Evolutionary conservation across 2,329 filamentous ascomycete species (phyloP), one percentile per base, ranked within the genome.

Genomic region (Diaporthe citrichinensis): DNA sequence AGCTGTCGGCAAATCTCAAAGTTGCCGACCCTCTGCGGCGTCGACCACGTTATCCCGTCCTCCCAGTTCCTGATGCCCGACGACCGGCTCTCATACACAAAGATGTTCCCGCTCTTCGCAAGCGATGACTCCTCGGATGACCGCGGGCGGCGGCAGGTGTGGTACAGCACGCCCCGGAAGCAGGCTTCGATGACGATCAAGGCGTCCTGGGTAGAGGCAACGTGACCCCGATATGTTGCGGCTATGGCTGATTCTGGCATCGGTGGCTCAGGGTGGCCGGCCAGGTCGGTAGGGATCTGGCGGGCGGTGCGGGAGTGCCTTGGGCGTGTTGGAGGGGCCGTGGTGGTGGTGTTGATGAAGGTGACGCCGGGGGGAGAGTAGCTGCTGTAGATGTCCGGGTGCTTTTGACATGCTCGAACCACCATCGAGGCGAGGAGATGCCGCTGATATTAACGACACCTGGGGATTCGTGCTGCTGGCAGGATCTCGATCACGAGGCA

Each of bases 231-330:
- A 31, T 69, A 68, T 58, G 72, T 74, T 28, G 62, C 53, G 62
- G 57, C 34, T 46, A 74, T 74, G 53, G 34, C 62, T 71, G 72
- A 28, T 44, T 74, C 72, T 74, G 72, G 72, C 72, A 74, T 74
- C 72, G 72, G 53, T 55, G 72, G 28, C 62, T 74, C 53, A 69
- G 25, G 49, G 53, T n/a, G 72, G 62, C 44, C 53, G 62, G 51
- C 51, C 53, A 53, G 65, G 62, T 69, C 53, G 51, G 31, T 59
- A 55, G 46, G 65, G 46, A 53, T 68, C 65, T 68, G 65, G 44
- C 49, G 49, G 65, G 49, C 65, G 46, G 46, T 53, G 46, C 65
- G 49, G 46, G 65, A 55, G 65, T 25, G 65, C n/a, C 49, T 55
- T 41, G 23, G 65, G 65, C 49, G 46, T 55, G 65, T 69, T 41